Evolutionary conservation across 306 rosid genomes (phyloP).

Genomic region (Vigna radiata): DNA sequence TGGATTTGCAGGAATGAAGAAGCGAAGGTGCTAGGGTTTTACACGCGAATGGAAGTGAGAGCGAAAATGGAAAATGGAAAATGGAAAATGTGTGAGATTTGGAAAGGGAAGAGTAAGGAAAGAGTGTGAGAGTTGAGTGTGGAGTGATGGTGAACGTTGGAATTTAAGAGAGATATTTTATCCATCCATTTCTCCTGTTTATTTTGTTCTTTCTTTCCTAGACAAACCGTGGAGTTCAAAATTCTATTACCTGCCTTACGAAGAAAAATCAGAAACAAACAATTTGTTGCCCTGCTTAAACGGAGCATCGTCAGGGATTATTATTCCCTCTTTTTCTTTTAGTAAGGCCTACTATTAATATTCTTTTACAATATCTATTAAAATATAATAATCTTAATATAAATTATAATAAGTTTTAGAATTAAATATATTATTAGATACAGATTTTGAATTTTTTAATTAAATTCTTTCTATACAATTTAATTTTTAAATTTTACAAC

Average conservation of each 20-base stretch:
- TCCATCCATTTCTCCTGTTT: background rate
- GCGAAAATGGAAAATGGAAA: background rate
- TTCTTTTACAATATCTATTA: too few relatives aligned
- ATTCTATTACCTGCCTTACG: background rate
- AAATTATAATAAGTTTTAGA: too few relatives aligned
- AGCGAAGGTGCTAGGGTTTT: constrained; percentile 5
- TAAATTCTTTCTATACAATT: too few relatives aligned
- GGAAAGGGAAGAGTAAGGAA: background rate
- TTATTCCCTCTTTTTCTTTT: background rate
- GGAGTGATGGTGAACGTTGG: background rate
- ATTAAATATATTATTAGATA: too few relatives aligned
- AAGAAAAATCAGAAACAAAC: background rate
- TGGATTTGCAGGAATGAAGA: constrained; percentile 30
- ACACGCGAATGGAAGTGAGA: background rate
- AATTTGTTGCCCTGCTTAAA: background rate
- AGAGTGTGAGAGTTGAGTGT: background rate
- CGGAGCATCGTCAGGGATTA: background rate
- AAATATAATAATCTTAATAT: too few relatives aligned
- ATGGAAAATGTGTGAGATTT: background rate
- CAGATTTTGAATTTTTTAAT: too few relatives aligned
- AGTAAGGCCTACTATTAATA: too few relatives aligned
- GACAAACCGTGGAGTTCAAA: constrained; percentile 25
- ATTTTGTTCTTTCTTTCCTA: background rate
- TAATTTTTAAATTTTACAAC: too few relatives aligned
- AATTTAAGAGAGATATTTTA: background rate